A percentile compares a stretch with the other conserved stretches of the same genome.
Evolutionary conservation across 1,139 yeast species (phyloP).

Genomic region (Candida anutae): DNA sequence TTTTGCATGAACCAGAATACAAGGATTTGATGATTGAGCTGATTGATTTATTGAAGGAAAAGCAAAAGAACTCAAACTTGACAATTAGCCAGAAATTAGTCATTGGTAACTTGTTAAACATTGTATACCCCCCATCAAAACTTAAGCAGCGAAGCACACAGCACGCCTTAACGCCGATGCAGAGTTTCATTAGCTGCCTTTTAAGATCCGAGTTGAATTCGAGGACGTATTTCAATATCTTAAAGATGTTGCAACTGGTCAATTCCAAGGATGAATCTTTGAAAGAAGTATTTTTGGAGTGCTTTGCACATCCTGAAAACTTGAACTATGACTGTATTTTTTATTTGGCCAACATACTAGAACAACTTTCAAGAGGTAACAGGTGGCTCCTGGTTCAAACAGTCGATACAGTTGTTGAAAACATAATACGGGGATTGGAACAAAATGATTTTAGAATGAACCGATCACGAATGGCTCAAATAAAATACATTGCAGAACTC

Average conservation of each 20-base stretch:
- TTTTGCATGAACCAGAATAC: conserved; percentile 57
- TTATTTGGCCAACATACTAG: conserved; percentile 43
- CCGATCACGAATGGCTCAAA: conserved; percentile 55
- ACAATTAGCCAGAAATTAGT: conserved; percentile 51
- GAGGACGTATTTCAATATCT: conserved; percentile 26
- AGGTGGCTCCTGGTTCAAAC: conserved; percentile 35
- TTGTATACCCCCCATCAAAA: conserved; percentile 53
- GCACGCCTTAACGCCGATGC: conserved; percentile 26
- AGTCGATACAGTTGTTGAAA: conserved; percentile 62
- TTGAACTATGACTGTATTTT: conserved; percentile 51
- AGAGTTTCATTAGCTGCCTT: conserved; percentile 44
- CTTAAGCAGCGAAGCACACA: conserved; percentile 13
- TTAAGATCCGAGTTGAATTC: conserved; percentile 43
- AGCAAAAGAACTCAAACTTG: conserved; percentile 40
- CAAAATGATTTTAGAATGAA: conserved; percentile 51
- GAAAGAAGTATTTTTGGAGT: conserved; percentile 32
- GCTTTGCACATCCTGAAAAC: conserved; percentile 57
- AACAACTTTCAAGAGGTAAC: conserved; percentile 25
- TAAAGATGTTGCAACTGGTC: conserved; percentile 34
- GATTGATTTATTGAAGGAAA: conserved; percentile 48
- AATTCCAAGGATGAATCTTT: conserved; percentile 38
- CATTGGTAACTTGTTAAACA: conserved; percentile 49
- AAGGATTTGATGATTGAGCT: conserved; percentile 54
- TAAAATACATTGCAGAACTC: conserved; percentile 54
- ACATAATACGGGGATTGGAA: conserved; percentile 60